Evolutionary conservation across 768 basidiomycete species (phyloP), one percentile per base, ranked within the genome.

Genomic region (Leccinum subgranulosum): DNA sequence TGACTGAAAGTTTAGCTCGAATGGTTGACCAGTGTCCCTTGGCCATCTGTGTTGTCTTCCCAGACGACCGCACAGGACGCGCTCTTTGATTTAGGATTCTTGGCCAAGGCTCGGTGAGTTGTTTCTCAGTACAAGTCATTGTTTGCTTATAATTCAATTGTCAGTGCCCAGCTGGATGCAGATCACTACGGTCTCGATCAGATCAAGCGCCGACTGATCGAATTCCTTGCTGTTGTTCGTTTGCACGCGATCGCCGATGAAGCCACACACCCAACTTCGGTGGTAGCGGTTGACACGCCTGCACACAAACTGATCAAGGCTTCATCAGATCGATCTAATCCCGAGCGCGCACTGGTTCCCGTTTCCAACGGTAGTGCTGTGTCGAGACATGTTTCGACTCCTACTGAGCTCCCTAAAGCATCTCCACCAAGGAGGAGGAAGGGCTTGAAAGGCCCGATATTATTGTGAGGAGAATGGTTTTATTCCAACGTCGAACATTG

Each of bases 101-200:
- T 93, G 27, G 59, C 78, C 28, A 81, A 79, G 36, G 92, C 94
- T 27, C 85, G 90, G 71, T 71, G 21, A 51, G 72, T 63, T 31
- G 0, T 31, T 6, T 0, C 21, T 15, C 47, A 23, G 4, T 23
- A 17, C 11, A 34, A 10, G 15, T 49, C 11, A n/a, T 27, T 11
- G 14, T 23, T 0, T 34, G 7, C 54, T 61, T 11, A 60, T 14
- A 1, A 19, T 21, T 49, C 1, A 0, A 31, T 23, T 31, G 15
- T 17, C 48, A 74, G 73, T 23, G 76, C 77, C 21, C 92, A 91
- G 67, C 83, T 98, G 9, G 94, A 98, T 64, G 79, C 84, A 12
- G 94, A 96, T 58, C 94, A 98, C 70, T 96, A 87, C 64, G 95
- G 95, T 1, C 77, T 98, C 17, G 92, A 94, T 57, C 92, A 90